A percentile compares a stretch with the other conserved stretches of the same genome.
phyloP scores from a whole-genome alignment of 495 filamentous ascomycete genomes.

The Daldinia caldariorum region DNA sequence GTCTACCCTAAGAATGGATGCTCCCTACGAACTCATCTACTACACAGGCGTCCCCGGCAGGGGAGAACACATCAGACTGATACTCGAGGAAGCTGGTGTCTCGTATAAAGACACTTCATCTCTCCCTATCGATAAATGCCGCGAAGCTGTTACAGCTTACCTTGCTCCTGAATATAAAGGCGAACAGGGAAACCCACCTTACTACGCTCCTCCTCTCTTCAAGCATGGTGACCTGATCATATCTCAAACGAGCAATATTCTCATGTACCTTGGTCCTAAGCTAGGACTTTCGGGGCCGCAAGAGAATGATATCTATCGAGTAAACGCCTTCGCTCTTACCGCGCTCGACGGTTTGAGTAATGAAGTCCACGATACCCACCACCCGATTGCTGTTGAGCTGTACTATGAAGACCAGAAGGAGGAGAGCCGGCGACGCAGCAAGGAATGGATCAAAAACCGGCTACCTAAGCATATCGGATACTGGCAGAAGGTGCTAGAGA shows the following conservation, averaged over 20 bases:
- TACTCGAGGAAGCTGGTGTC: conserved; percentile 67
- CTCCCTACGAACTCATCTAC: conserved; percentile 69
- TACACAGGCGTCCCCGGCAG: conserved; percentile 71
- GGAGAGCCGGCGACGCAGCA: conserved; percentile 46
- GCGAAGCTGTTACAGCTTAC: conserved; percentile 50
- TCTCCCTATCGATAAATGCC: conserved; percentile 49
- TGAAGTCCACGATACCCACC: conserved; percentile 74
- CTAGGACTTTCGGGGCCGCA: conserved; percentile 43
- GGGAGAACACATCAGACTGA: conserved; percentile 71
- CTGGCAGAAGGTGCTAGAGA: neutral
- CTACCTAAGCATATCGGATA: neutral
- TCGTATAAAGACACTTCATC: conserved; percentile 69
- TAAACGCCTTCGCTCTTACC: conserved; percentile 68
- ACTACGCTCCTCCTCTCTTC: conserved; percentile 69
- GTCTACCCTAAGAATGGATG: conserved; percentile 48
- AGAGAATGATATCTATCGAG: conserved; percentile 57
- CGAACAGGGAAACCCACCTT: conserved; percentile 63
- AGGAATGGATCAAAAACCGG: neutral
- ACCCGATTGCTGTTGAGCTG: conserved; percentile 63
- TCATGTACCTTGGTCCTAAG: conserved; percentile 65
- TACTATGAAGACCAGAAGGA: conserved; percentile 77
- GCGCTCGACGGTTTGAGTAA: conserved; percentile 71
- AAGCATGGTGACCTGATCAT: conserved; percentile 66
- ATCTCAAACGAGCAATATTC: conserved; percentile 71
- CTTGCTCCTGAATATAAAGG: conserved; percentile 47